Conservation (phyloP, 2,329 filamentous ascomycete species). For the Aaosphaeria arxii region DNA sequence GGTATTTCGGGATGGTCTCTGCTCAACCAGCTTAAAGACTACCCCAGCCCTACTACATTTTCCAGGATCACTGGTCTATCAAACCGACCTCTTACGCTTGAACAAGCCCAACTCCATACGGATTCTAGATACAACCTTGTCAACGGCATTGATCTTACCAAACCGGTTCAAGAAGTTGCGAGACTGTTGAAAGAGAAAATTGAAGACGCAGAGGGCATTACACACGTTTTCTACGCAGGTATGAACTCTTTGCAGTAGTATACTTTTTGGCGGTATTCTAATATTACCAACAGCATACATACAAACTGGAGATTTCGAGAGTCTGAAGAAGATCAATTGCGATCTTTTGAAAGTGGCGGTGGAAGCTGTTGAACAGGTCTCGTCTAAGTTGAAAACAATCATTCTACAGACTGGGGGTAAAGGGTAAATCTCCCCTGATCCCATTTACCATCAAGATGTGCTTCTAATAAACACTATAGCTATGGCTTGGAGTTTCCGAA, state of each 20-base stretch:
- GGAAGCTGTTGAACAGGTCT: too few species aligned
- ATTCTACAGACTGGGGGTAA: too few species aligned
- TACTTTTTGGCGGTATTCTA: too few species aligned
- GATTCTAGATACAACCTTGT: constrained; percentile 34
- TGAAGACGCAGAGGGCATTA: constrained; percentile 32
- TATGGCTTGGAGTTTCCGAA: too few species aligned
- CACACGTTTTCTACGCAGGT: constrained; percentile 42
- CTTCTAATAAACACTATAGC: too few species aligned
- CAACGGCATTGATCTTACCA: constrained; percentile 39
- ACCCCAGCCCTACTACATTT: constrained; percentile 43
- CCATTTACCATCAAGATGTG: too few species aligned
- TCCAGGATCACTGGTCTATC: constrained; percentile 47
- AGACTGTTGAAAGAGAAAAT: constrained; percentile 35
- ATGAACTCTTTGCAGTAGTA: neutral
- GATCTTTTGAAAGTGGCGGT: too few species aligned
- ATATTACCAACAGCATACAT: too few species aligned
- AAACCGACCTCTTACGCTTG: constrained; percentile 39
- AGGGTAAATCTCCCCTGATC: too few species aligned
- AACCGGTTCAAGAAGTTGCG: constrained; percentile 18
- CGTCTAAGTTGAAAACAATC: too few species aligned
- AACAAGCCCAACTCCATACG: constrained; percentile 35
- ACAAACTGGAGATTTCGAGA: too few species aligned
- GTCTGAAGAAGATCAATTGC: too few species aligned
- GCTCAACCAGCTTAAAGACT: constrained; percentile 46
- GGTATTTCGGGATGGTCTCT: constrained; percentile 52